Evolutionary conservation across 1,139 yeast species (phyloP).

Genomic region (Suhomyces wounanorum): DNA sequence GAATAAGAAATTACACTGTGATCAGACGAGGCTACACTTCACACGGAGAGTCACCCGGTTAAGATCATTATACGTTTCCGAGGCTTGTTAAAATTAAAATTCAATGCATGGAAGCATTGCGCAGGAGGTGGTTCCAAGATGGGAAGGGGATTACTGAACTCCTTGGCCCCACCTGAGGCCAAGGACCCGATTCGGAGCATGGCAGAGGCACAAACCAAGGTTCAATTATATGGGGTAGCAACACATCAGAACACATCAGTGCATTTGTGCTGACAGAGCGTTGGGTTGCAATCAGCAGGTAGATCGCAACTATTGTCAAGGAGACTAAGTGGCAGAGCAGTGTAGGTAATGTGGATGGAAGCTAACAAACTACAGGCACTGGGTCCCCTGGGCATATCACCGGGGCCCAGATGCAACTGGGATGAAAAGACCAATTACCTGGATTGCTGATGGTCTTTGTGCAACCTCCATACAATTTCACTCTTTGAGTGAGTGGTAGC

Average conservation of each 20-base stretch:
- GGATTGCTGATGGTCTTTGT: too few species aligned
- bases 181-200: not conserved
- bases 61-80: constrained; percentile 13
- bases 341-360: too few species aligned
- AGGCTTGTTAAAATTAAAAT: constrained; percentile 13
- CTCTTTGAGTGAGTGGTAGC: too few species aligned
- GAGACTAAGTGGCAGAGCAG: too few species aligned
- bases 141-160: not conserved
- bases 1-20: not conserved
- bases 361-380: too few species aligned
- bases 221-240: not conserved
- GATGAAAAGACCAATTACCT: too few species aligned
- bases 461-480: too few species aligned
- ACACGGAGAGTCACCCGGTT: constrained; percentile 11
- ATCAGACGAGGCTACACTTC: constrained; percentile 10
- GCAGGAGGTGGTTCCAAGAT: constrained; percentile 6
- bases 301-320: too few species aligned
- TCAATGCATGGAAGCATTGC: constrained; percentile 11
- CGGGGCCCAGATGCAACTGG: too few species aligned
- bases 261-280: too few species aligned
- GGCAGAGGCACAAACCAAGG: not conserved
- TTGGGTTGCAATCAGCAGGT: too few species aligned
- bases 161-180: not conserved
- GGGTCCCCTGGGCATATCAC: too few species aligned
- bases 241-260: not conserved